Percentiles rank a stretch among this genome's conserved stretches.
phyloP scores from a whole-genome alignment of 2,329 filamentous ascomycete species.

The Drechslera avenae region DNA sequence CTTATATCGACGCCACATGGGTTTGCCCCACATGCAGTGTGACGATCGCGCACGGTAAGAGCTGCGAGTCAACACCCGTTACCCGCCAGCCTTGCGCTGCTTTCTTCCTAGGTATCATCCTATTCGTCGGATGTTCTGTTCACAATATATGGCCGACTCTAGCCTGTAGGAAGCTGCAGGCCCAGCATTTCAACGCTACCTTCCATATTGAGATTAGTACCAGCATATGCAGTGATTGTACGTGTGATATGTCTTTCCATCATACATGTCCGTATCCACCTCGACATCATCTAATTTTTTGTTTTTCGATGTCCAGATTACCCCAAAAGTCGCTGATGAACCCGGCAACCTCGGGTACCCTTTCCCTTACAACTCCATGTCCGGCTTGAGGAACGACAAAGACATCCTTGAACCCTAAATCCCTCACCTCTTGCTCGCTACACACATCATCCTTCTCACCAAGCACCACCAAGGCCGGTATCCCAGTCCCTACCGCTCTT shows the following conservation, averaged over 20 bases:
- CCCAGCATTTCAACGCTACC: too few relatives aligned
- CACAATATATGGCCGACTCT: too few relatives aligned
- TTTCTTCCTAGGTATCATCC: too few relatives aligned
- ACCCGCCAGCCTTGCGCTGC: too few relatives aligned
- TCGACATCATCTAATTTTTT: background rate
- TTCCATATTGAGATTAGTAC: too few relatives aligned
- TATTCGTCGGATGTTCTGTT: too few relatives aligned
- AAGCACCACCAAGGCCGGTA: slow-evolving; percentile 41
- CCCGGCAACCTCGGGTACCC: slow-evolving; percentile 45
- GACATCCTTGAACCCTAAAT: slow-evolving; percentile 45
- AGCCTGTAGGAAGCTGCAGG: too few relatives aligned
- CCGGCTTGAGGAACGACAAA: slow-evolving; percentile 47
- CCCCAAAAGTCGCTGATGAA: slow-evolving; percentile 43
- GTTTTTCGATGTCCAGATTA: background rate
- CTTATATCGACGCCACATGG: background rate
- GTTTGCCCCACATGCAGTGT: slow-evolving; percentile 10
- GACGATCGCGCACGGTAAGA: background rate
- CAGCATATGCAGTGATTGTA: too few relatives aligned
- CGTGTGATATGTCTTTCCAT: too few relatives aligned
- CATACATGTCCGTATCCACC: too few relatives aligned
- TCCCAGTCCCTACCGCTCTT: slow-evolving; percentile 28
- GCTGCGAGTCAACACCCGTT: background rate
- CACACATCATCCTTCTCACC: slow-evolving; percentile 48
- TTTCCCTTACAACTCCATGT: slow-evolving; percentile 51
- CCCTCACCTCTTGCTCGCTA: slow-evolving; percentile 37